Conservation (phyloP, 495 filamentous ascomycete genomes). For the Penicillium alfredii region DNA sequence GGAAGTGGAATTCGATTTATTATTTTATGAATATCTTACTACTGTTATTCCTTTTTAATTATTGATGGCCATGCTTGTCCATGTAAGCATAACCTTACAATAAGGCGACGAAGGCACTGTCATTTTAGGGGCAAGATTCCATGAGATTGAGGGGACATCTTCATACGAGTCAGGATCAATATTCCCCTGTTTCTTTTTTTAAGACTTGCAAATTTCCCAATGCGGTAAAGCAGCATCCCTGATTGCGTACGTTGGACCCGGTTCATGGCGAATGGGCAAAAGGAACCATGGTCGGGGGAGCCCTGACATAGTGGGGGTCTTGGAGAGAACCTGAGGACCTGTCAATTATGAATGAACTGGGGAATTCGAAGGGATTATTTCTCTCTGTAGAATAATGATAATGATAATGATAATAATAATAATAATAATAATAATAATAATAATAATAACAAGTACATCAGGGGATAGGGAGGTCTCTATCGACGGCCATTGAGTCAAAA, state of each 20-base stretch:
- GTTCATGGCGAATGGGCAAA: conserved; percentile 25
- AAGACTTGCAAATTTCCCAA: background rate
- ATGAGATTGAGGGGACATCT: too few species aligned
- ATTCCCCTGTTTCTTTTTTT: background rate
- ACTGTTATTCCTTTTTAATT: conserved; percentile 1
- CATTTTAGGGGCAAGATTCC: too few species aligned
- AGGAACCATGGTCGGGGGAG: conserved; percentile 33
- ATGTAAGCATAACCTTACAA: too few species aligned
- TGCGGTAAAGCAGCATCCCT: too few species aligned
- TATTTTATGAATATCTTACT: conserved; percentile 1
- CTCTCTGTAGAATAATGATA: too few species aligned
- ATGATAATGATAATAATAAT: too few species aligned
- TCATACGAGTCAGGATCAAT: background rate
- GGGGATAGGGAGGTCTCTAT: too few species aligned
- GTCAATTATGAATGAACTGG: conserved; percentile 33
- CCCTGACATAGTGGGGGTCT: conserved; percentile 25
- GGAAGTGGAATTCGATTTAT: conserved; percentile 4
- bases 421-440: too few species aligned
- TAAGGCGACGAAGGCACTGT: too few species aligned
- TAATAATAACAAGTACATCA: background rate
- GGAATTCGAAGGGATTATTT: too few species aligned
- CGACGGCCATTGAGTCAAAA: too few species aligned
- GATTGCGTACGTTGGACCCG: conserved; percentile 24
- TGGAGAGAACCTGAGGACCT: conserved; percentile 14
- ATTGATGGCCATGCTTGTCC: too few species aligned